phyloP scores from a whole-genome alignment of 257 asterid genomes.

The Fraxinus excelsior region DNA sequence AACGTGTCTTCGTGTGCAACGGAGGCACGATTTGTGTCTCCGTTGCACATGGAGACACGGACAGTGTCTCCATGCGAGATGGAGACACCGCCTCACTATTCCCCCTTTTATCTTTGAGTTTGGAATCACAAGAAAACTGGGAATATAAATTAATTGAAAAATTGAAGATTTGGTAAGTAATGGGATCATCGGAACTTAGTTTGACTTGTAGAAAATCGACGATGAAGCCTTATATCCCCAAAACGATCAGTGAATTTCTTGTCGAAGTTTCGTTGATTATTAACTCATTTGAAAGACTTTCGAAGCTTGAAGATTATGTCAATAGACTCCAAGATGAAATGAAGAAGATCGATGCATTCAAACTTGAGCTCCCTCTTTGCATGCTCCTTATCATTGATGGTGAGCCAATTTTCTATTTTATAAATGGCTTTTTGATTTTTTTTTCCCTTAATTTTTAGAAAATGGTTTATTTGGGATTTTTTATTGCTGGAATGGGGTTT shows the following conservation, averaged over 20 bases:
- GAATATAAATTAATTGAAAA: slow-evolving; percentile 6
- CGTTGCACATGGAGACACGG: too few species aligned
- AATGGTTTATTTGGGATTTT: neutral
- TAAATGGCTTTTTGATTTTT: neutral
- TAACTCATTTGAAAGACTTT: slow-evolving; percentile 44
- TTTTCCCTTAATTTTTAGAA: neutral
- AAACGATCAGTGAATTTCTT: slow-evolving; percentile 42
- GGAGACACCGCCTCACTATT: neutral
- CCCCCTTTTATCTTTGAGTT: neutral
- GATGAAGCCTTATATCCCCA: slow-evolving; percentile 24
- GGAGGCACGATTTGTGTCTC: too few species aligned
- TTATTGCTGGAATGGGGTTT: neutral
- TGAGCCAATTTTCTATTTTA: slow-evolving; percentile 23
- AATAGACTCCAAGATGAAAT: slow-evolving; percentile 62
- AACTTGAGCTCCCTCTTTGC: slow-evolving; percentile 79
- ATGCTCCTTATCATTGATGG: slow-evolving; percentile 69
- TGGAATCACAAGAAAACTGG: neutral
- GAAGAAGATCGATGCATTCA: slow-evolving; percentile 84
- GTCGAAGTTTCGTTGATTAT: slow-evolving; percentile 42
- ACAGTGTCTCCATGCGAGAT: too few species aligned
- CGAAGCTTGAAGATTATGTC: slow-evolving; percentile 52
- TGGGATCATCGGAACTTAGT: slow-evolving; percentile 69
- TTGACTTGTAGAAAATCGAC: slow-evolving; percentile 45
- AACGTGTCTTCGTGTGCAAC: too few species aligned
- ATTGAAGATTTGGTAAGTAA: slow-evolving; percentile 43